phyloP scores from a whole-genome alignment of 2,329 filamentous ascomycete genomes.

The Botryotinia globosa region DNA sequence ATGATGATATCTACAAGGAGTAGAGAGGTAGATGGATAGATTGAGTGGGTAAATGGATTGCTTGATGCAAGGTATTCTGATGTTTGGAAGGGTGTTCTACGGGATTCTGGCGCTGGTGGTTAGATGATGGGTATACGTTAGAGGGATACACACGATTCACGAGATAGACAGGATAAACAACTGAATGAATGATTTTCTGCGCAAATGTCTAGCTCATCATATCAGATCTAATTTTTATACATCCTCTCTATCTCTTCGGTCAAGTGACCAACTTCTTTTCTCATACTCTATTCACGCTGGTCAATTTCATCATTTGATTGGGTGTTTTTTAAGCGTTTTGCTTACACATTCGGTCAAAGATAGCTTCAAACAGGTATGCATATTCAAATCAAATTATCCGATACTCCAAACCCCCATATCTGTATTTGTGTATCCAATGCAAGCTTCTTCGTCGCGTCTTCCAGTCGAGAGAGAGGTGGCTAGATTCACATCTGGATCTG shows the following conservation, averaged over 20 bases:
- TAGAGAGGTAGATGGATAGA: not conserved
- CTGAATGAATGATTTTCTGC: not conserved
- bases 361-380: too few species aligned
- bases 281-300: not conserved
- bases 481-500: not conserved
- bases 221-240: not conserved
- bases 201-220: not conserved
- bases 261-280: not conserved
- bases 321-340: not conserved
- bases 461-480: not conserved
- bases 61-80: not conserved
- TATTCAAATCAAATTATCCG: not conserved
- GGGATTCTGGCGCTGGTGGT: not conserved
- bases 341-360: not conserved
- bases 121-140: not conserved
- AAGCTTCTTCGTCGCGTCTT: not conserved
- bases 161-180: not conserved
- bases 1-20: constrained; percentile 17
- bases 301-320: not conserved
- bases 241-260: not conserved
- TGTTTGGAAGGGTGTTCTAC: not conserved
- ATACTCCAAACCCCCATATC: not conserved
- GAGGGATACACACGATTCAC: not conserved
- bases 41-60: not conserved
- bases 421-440: not conserved